phyloP scores from a whole-genome alignment of 345 rosid genomes.

The Sonneratia alba region DNA sequence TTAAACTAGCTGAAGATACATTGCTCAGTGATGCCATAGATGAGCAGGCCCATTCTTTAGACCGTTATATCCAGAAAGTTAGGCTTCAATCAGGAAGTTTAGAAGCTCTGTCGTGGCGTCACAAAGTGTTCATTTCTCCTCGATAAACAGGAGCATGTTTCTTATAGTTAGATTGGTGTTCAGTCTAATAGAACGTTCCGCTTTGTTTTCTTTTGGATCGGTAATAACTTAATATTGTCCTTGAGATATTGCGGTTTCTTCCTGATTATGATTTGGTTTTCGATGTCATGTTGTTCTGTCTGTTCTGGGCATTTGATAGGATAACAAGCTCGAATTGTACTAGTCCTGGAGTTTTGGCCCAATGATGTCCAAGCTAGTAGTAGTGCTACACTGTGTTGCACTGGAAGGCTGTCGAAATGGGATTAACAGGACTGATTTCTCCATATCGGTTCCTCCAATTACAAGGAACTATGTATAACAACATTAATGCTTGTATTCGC shows the following conservation, averaged over 20 bases:
- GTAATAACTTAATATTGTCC: neutral
- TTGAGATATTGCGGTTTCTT: neutral
- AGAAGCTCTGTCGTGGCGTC: slow-evolving; percentile 65
- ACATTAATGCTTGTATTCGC: too few relatives aligned
- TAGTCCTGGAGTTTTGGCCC: neutral
- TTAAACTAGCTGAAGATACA: slow-evolving; percentile 71
- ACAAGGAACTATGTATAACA: too few relatives aligned
- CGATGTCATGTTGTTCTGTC: neutral
- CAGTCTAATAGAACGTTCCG: neutral
- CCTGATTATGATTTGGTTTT: neutral
- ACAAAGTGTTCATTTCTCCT: slow-evolving; percentile 54
- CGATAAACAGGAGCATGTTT: slow-evolving; percentile 15
- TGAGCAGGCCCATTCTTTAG: slow-evolving; percentile 50
- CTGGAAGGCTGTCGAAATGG: neutral
- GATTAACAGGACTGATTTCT: too few relatives aligned
- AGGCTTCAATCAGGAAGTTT: slow-evolving; percentile 31
- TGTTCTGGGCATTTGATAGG: neutral
- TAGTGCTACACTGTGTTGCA: neutral
- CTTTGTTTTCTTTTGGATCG: neutral
- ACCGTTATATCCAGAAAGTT: slow-evolving; percentile 32
- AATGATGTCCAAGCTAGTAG: neutral
- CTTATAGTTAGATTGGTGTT: neutral
- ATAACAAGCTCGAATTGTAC: too few relatives aligned
- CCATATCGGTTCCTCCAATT: too few relatives aligned
- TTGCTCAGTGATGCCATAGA: slow-evolving; percentile 39